Evolutionary conservation across 108 stramenopile genomes (phyloP).

Genomic region (Cylindrotheca closterium): DNA sequence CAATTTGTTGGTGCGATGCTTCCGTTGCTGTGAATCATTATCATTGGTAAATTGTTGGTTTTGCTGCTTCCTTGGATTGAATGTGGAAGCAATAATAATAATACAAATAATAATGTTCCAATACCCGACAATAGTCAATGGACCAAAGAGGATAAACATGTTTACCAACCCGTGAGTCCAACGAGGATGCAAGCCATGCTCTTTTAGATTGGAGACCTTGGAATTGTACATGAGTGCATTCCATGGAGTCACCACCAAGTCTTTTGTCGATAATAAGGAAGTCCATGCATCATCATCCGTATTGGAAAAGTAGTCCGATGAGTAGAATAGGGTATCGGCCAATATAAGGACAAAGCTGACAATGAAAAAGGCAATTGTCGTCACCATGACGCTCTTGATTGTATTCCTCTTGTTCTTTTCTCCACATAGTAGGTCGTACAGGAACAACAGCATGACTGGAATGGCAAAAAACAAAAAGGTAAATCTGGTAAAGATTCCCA

Average conservation of each 20-base stretch:
- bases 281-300: no score
- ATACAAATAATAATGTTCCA: neutral
- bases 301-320: conserved; percentile 3
- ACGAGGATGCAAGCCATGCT: conserved; percentile 80
- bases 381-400: neutral
- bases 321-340: conserved; percentile 50
- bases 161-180: conserved; percentile 75
- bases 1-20: neutral
- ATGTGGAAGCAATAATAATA: no score
- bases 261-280: neutral
- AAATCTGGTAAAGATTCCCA: conserved; percentile 73
- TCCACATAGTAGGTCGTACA: conserved; percentile 20
- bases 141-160: conserved; percentile 78
- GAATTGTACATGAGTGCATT: conserved; percentile 81
- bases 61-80: neutral
- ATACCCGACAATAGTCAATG: conserved; percentile 49
- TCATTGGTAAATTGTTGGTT: neutral
- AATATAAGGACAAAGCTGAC: conserved; percentile 18
- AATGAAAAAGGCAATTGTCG: conserved; percentile 10
- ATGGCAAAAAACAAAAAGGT: conserved; percentile 75
- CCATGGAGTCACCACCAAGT: conserved; percentile 49
- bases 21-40: neutral
- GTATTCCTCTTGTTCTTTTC: neutral
- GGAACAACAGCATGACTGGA: conserved; percentile 44
- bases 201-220: conserved; percentile 52